Evolutionary conservation across 306 rosid genomes (phyloP).

Genomic region (Cicer cuneatum): DNA sequence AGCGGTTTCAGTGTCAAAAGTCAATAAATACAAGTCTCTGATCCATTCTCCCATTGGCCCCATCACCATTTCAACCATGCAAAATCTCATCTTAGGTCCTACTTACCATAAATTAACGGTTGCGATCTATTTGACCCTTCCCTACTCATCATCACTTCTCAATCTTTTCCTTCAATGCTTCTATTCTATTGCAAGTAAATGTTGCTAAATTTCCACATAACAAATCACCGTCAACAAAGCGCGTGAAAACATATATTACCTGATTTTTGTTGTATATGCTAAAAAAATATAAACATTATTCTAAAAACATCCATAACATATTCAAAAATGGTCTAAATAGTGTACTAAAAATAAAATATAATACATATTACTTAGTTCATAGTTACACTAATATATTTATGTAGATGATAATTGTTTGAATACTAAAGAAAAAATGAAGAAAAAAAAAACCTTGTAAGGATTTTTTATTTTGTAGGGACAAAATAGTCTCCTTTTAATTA

Average conservation of each 20-base stretch:
- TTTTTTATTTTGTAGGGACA: too few species aligned
- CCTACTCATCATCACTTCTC: slow-evolving; percentile 8
- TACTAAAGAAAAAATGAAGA: too few species aligned
- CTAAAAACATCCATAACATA: too few species aligned
- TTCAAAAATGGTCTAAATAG: too few species aligned
- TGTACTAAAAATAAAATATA: too few species aligned
- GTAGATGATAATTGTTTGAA: too few species aligned
- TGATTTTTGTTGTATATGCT: too few species aligned
- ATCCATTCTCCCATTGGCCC: background rate
- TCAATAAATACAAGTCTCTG: slow-evolving; percentile 31
- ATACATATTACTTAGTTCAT: too few species aligned
- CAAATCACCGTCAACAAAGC: background rate
- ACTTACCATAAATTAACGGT: slow-evolving; percentile 40
- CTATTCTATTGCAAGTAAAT: slow-evolving; percentile 28
- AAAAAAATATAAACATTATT: too few species aligned
- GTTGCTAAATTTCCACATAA: background rate
- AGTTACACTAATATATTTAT: too few species aligned
- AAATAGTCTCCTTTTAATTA: too few species aligned
- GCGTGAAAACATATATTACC: slow-evolving; percentile 42
- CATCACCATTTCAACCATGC: slow-evolving; percentile 40
- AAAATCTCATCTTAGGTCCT: slow-evolving; percentile 25
- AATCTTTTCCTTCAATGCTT: slow-evolving; percentile 38
- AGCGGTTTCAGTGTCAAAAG: slow-evolving; percentile 45
- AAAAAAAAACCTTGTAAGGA: too few species aligned
- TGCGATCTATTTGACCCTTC: slow-evolving; percentile 53